Percentiles rank a stretch among this genome's conserved stretches.
phyloP scores from a whole-genome alignment of 176 grass and related monocot species.

The Calamus simplicifolius region DNA sequence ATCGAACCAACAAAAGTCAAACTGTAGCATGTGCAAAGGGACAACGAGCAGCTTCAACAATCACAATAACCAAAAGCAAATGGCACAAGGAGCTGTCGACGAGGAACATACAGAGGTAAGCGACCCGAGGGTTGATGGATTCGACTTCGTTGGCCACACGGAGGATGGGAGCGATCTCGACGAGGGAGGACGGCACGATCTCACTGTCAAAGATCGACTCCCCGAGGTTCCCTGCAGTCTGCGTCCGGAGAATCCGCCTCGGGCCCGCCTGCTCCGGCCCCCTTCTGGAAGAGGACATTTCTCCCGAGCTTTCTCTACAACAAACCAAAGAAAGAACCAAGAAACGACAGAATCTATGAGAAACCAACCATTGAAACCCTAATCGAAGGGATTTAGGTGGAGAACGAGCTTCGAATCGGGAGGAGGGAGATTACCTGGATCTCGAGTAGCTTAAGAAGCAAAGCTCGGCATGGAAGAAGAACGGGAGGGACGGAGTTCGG shows the following conservation, averaged over 20 bases:
- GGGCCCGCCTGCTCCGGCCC: constrained; percentile 7
- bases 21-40: background rate
- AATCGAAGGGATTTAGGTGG: too few relatives aligned
- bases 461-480: too few relatives aligned
- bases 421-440: too few relatives aligned
- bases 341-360: too few relatives aligned
- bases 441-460: too few relatives aligned
- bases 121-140: constrained; percentile 49
- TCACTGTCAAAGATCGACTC: constrained; percentile 88
- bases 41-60: too few relatives aligned
- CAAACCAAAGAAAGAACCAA: too few relatives aligned
- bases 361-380: too few relatives aligned
- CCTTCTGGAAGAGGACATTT: constrained; percentile 43
- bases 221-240: constrained; percentile 73
- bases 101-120: constrained; percentile 57
- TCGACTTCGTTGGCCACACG: constrained; percentile 86
- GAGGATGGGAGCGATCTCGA: constrained; percentile 77
- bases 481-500: too few relatives aligned
- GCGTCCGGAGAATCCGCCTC: constrained; percentile 41
- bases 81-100: too few relatives aligned
- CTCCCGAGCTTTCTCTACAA: background rate
- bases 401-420: too few relatives aligned
- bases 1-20: background rate
- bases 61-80: too few relatives aligned
- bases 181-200: constrained; percentile 72